Percentiles rank a stretch among this genome's conserved stretches.
phyloP scores from a whole-genome alignment of 108 stramenopile genomes.

The Cyclotella cryptica region DNA sequence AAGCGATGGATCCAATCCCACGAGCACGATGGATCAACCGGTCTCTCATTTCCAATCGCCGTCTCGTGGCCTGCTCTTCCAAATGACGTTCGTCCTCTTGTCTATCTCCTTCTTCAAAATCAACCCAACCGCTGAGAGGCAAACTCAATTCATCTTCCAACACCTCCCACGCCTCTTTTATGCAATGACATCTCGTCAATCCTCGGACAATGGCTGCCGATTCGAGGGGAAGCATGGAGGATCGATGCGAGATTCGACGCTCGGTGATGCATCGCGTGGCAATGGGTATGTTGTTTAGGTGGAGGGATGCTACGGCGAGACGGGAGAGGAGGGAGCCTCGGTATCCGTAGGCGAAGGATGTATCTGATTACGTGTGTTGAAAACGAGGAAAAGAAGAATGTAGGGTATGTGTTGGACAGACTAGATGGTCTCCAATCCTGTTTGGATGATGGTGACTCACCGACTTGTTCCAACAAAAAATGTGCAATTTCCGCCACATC shows the following conservation, averaged over 20 bases:
- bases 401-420: neutral
- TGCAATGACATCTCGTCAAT: slow-evolving; percentile 67
- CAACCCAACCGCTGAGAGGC: slow-evolving; percentile 62
- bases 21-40: slow-evolving; percentile 66
- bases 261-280: slow-evolving; percentile 71
- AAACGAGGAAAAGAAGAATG: neutral
- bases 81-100: slow-evolving; percentile 22
- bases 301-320: slow-evolving; percentile 83
- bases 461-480: slow-evolving; percentile 76
- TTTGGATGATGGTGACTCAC: slow-evolving; percentile 25
- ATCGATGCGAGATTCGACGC: slow-evolving; percentile 58
- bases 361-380: slow-evolving; percentile 3
- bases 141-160: slow-evolving; percentile 78
- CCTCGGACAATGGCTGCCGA: slow-evolving; percentile 82
- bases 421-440: too few relatives aligned
- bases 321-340: slow-evolving; percentile 80
- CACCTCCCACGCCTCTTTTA: slow-evolving; percentile 72
- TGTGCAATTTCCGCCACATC: slow-evolving; percentile 70
- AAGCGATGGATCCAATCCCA: slow-evolving; percentile 78
- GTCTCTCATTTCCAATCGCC: slow-evolving; percentile 43
- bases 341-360: slow-evolving; percentile 71
- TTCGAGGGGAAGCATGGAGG: slow-evolving; percentile 78
- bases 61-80: slow-evolving; percentile 28
- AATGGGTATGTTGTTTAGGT: slow-evolving; percentile 68
- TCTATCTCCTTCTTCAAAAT: slow-evolving; percentile 18